phyloP scores from a whole-genome alignment of 345 rosid genomes.

The Pugionium cornutum region DNA sequence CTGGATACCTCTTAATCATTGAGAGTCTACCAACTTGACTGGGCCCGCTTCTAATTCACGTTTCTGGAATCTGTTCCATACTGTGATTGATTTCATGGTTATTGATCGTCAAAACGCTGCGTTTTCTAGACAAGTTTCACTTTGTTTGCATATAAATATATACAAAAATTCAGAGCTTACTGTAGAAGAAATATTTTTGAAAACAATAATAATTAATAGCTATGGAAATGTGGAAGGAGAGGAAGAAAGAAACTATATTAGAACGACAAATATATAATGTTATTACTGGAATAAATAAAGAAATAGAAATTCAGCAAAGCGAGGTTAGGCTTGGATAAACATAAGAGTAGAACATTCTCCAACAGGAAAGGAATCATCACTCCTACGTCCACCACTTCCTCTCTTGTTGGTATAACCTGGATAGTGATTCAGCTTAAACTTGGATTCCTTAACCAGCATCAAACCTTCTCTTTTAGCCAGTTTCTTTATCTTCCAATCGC shows the following conservation, averaged over 20 bases:
- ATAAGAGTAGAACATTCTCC: conserved; percentile 38
- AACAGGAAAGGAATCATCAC: conserved; percentile 23
- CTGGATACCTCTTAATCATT: conserved; percentile 35
- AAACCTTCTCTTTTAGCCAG: conserved; percentile 45
- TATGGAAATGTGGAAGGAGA: too few species aligned
- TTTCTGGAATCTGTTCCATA: background rate
- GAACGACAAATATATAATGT: too few species aligned
- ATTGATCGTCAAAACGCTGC: conserved; percentile 22
- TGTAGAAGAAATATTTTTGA: too few species aligned
- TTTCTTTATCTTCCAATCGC: conserved; percentile 42
- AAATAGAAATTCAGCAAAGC: background rate
- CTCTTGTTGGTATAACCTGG: conserved; percentile 56
- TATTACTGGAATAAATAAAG: background rate
- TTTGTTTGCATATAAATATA: too few species aligned
- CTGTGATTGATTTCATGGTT: background rate
- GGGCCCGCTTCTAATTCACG: conserved; percentile 21
- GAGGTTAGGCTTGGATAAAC: conserved; percentile 10
- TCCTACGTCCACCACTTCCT: conserved; percentile 48
- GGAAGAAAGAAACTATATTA: too few species aligned
- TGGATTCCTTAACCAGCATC: conserved; percentile 26
- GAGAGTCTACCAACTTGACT: conserved; percentile 26
- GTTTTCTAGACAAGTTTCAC: background rate
- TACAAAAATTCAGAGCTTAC: too few species aligned
- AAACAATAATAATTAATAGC: too few species aligned
- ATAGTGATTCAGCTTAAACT: conserved; percentile 41